These are phyloP conservation scores for Ceratobasidium sp. DNA, from an alignment of 1,284 basidiomycete species.

Conservation along the genomic window DNA sequence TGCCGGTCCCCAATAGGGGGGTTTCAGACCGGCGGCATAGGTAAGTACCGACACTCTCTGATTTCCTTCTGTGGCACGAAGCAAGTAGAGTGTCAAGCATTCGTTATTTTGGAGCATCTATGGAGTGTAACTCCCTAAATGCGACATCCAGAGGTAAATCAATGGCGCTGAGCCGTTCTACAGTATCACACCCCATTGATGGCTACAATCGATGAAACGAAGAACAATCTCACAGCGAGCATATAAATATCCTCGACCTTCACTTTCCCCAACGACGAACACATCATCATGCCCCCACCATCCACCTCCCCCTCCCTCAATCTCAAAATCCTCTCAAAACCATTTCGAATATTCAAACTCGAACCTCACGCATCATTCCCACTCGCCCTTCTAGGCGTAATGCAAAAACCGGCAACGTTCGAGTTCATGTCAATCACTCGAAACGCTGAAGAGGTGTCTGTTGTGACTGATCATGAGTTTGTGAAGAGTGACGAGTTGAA, in stretches of 20 bases:
- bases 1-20: no score
- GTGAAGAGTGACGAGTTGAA: constrained; percentile 51
- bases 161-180: no score
- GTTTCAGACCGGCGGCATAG: no score
- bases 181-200: no score
- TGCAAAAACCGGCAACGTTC: constrained; percentile 41
- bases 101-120: no score
- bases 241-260: no score
- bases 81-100: no score
- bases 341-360: constrained; percentile 69
- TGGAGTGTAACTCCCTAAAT: no score
- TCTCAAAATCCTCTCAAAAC: constrained; percentile 63
- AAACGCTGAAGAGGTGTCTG: constrained; percentile 68
- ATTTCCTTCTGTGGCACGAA: no score
- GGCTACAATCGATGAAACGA: not conserved
- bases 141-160: no score
- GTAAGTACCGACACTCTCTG: no score
- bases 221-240: no score
- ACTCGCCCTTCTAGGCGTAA: constrained; percentile 44
- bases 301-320: constrained; percentile 60
- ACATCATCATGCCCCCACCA: constrained; percentile 61
- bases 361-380: constrained; percentile 51
- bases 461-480: constrained; percentile 61
- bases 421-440: constrained; percentile 67
- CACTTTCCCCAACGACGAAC: not conserved